Evolutionary conservation across 2,329 filamentous ascomycete genomes (phyloP), one percentile per base, ranked within the genome.

Genomic region (Alternaria sp.): DNA sequence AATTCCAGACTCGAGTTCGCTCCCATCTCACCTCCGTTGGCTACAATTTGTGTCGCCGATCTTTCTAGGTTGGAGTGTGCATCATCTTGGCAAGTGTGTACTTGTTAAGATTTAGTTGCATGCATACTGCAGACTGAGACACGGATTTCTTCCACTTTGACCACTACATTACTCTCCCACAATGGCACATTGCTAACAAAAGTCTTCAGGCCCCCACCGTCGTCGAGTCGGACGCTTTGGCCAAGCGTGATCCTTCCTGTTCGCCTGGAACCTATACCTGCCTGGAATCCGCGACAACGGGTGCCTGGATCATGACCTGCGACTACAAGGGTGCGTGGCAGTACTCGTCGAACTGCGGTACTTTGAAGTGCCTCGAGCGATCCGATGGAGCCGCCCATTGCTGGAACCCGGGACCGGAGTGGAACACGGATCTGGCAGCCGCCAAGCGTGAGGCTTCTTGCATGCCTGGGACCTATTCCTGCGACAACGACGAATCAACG

Each of bases 251-350:
- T 25, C 8, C 25, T 25, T 1, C 47, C 13, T 57, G 55, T 26
- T 2, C 17, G 4, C 28, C 57, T n/a, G 57, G 57, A 17, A 46
- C 26, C 17, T 59, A 59, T 52, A 32, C 17, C 12, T 59, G 57
- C 49, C 7, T 26, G 26, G 7, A 21, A 6, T 26, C 54, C 8
- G 10, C 44, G 7, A 3, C 13, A n/a, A 57, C 54, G 12, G 19
- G 19, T 40, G 21, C 47, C 19, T 57, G 54, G 54, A 21, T 63
- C 30, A 11, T 63, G 25, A 17, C 36, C 12, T 63, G 61, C 15
- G 44, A 44, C 26, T 25, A 15, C 12, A 32, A 51, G 3, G 60
- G 60, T 13, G 21, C 13, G 23, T 64, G 57, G 57, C 26, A 43
- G 25, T 45, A 40, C 19, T 56, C 52, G 6, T 28, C 61, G 5